Evolutionary conservation across 192 early-diverging fungal genomes (phyloP).

Genomic region (Podila clonocystis): DNA sequence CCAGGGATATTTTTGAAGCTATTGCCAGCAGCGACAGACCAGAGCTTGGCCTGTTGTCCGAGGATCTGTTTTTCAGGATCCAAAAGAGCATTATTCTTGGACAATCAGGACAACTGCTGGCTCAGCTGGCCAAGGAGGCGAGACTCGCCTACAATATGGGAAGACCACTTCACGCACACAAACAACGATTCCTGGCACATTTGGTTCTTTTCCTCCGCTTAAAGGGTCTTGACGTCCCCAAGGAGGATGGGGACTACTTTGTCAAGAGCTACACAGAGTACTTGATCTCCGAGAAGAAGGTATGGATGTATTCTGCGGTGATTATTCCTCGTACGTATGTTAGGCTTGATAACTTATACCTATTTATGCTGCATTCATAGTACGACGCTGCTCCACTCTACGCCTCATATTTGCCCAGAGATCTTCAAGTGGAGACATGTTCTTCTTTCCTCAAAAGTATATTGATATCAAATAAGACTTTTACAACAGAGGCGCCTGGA

Average conservation of each 20-base stretch:
- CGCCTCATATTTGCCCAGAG: conserved; percentile 27
- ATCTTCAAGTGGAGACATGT: conserved; percentile 35
- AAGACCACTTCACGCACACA: conserved; percentile 50
- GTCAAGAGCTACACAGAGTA: conserved; percentile 64
- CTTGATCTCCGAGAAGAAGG: conserved; percentile 40
- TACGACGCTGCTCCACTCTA: conserved; percentile 40
- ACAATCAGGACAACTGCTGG: conserved; percentile 29
- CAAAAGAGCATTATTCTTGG: conserved; percentile 48
- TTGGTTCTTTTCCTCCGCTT: conserved; percentile 70
- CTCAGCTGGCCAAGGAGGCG: conserved; percentile 29
- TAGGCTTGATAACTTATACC: not conserved
- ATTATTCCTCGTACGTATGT: not conserved
- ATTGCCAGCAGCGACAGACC: conserved; percentile 22
- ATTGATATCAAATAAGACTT: not conserved
- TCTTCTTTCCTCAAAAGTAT: conserved; percentile 40
- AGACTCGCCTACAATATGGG: conserved; percentile 11
- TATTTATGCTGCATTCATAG: conserved; percentile 1
- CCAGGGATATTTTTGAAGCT: conserved; percentile 31
- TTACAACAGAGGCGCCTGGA: conserved; percentile 14
- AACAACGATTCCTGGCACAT: conserved; percentile 79
- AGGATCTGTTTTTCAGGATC: conserved; percentile 33
- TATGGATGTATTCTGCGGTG: not conserved
- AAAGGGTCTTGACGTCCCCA: conserved; percentile 57
- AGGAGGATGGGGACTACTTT: conserved; percentile 56
- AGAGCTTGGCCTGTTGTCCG: conserved; percentile 12